Evolutionary conservation across 495 filamentous ascomycete genomes (phyloP).

Genomic region (Xeromyces bisporus): DNA sequence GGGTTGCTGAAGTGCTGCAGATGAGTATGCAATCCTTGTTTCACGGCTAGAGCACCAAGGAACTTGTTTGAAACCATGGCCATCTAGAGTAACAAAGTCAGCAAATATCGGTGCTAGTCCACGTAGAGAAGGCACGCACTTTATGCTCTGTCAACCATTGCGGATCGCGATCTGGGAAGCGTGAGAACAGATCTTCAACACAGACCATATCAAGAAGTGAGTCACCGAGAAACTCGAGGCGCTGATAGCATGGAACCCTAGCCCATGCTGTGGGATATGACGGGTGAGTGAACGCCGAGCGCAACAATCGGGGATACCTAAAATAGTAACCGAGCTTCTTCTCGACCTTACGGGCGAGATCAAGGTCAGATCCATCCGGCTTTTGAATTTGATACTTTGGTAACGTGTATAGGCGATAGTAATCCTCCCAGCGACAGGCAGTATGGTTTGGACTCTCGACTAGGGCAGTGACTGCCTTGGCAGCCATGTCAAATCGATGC

Average conservation of each 20-base stretch:
- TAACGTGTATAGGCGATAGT: slow-evolving; percentile 48
- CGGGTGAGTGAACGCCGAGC: slow-evolving; percentile 78
- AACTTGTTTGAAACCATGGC: slow-evolving; percentile 98
- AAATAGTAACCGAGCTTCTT: slow-evolving; percentile 64
- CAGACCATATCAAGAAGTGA: slow-evolving; percentile 77
- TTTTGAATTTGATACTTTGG: slow-evolving; percentile 53
- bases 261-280: slow-evolving; percentile 59
- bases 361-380: slow-evolving; percentile 32
- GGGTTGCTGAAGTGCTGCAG: slow-evolving; percentile 42
- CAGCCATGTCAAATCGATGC: slow-evolving; percentile 58
- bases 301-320: slow-evolving; percentile 54
- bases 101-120: not conserved
- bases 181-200: slow-evolving; percentile 62
- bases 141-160: slow-evolving; percentile 99
- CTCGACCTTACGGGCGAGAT: slow-evolving; percentile 50
- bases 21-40: slow-evolving; percentile 59
- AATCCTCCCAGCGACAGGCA: slow-evolving; percentile 52
- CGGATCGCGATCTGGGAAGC: slow-evolving; percentile 64
- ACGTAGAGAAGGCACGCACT: slow-evolving; percentile 12
- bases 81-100: slow-evolving; percentile 36
- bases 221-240: slow-evolving; percentile 88
- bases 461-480: slow-evolving; percentile 63
- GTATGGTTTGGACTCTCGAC: slow-evolving; percentile 51
- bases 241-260: slow-evolving; percentile 72
- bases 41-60: slow-evolving; percentile 62